Evolutionary conservation across 1,284 basidiomycete genomes (phyloP), one percentile per base, ranked within the genome.

Genomic region (Pseudozyma thailandica): DNA sequence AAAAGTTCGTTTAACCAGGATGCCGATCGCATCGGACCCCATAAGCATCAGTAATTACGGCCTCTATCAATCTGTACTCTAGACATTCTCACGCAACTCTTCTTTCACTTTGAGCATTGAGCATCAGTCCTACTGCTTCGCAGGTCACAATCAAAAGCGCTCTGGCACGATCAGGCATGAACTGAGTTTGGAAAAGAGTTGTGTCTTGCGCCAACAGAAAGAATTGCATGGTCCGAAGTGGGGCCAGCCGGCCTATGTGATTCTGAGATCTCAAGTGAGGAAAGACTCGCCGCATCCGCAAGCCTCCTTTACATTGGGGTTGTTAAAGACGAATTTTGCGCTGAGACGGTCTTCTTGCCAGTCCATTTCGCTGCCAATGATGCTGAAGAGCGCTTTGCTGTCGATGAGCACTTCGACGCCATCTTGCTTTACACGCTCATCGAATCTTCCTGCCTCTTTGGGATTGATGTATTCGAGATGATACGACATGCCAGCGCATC

Each of bases 281-380:
- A 85, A 85, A 43, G 85, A 94, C 84, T 95, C 93, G 75, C 93
- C 93, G 80, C 93, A 96, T 55, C 93, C 93, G 83, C 93, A 96
- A 12, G 92, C 91, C 79, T 95, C 94, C 84, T 91, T 92, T 65
- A 85, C 80, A 50, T 85, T 85, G 1, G 84, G 84, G 61, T 85
- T 96, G 85, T 91, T 90, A 85, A 97, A 96, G 25, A 91, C 89
- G 78, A 97, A 96, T 84, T 92, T 93, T 53, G 92, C 90, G 23
- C 62, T 66, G 38, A 72, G 57, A 21, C 54, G 68, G 45, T 79
- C 73, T 85, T 98, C 96, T 69, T 91, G 88, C 96, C 96, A 98
- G 82, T 96, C 94, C 96, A 99, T 99, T 86, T 91, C 91, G 82
- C 92, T 94, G 39, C 96, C 96, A 73, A 99, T 98, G 80, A 99